A percentile compares a stretch with the other conserved stretches of the same genome.
Evolutionary conservation across 2,329 filamentous ascomycete species (phyloP).

Genomic region (Phialophora verrucosa): DNA sequence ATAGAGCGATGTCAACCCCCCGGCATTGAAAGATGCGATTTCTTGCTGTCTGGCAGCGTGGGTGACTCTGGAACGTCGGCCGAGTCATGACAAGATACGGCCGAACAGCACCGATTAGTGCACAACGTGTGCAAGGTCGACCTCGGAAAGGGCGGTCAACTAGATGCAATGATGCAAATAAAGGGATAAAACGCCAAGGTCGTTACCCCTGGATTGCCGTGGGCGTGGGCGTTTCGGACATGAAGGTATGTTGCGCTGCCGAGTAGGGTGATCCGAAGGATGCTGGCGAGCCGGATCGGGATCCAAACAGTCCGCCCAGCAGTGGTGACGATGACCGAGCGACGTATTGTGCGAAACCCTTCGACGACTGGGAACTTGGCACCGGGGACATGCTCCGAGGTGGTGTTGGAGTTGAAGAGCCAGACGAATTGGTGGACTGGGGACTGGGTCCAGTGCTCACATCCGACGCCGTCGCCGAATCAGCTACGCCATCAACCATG

Average conservation of each 20-base stretch:
- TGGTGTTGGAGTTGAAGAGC: constrained; percentile 38
- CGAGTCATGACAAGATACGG: not conserved
- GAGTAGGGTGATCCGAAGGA: constrained; percentile 52
- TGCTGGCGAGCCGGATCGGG: constrained; percentile 47
- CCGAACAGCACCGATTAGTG: not conserved
- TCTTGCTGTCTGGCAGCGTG: constrained; percentile 11
- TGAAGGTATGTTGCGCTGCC: constrained; percentile 50
- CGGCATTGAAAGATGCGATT: constrained; percentile 22
- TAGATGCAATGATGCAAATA: constrained; percentile 18
- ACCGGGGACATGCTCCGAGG: constrained; percentile 32
- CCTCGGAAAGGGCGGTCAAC: constrained; percentile 5
- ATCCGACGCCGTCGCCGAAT: constrained; percentile 39
- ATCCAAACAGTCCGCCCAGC: constrained; percentile 48
- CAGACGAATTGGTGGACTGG: constrained; percentile 40
- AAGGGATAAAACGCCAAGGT: constrained; percentile 8
- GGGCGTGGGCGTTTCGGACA: constrained; percentile 54
- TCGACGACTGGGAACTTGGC: constrained; percentile 26
- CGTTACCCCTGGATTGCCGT: constrained; percentile 48
- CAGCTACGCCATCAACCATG: constrained; percentile 49
- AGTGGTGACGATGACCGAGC: constrained; percentile 52
- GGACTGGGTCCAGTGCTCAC: constrained; percentile 35
- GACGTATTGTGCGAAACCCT: constrained; percentile 44
- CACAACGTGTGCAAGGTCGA: not conserved
- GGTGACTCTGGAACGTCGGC: constrained; percentile 20
- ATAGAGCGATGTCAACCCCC: constrained; percentile 27